Evolutionary conservation across 495 filamentous ascomycete genomes (phyloP).

Genomic region (Hypoxylon cercidicola): DNA sequence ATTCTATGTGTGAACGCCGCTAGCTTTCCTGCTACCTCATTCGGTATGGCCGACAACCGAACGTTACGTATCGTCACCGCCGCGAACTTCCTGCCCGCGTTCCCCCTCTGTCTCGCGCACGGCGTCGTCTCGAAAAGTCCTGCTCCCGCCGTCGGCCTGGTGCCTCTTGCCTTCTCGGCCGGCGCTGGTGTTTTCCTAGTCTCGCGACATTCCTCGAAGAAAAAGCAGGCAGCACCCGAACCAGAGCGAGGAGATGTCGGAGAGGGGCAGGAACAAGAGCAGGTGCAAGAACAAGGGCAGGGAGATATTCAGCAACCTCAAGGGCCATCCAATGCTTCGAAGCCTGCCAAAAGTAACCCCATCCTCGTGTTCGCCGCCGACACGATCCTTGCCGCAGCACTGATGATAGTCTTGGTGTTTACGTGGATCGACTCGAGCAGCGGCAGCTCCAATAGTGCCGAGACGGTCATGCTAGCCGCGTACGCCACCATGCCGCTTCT

Average conservation of each 20-base stretch:
- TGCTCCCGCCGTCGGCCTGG: slow-evolving; percentile 53
- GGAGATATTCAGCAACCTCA: slow-evolving; percentile 6
- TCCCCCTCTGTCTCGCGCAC: slow-evolving; percentile 56
- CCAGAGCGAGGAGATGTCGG: slow-evolving; percentile 31
- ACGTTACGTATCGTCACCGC: slow-evolving; percentile 53
- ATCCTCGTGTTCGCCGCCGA: slow-evolving; percentile 54
- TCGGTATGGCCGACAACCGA: slow-evolving; percentile 36
- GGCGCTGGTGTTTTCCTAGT: slow-evolving; percentile 43
- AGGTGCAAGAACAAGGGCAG: slow-evolving; percentile 7
- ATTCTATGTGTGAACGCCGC: slow-evolving; percentile 11
- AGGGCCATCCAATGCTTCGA: slow-evolving; percentile 12
- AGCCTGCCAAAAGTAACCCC: slow-evolving; percentile 40
- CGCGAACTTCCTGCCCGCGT: slow-evolving; percentile 63
- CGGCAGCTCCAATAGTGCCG: slow-evolving; percentile 24
- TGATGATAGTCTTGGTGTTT: slow-evolving; percentile 53
- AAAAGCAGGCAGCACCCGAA: slow-evolving; percentile 13
- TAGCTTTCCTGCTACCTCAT: slow-evolving; percentile 9
- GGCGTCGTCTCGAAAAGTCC: slow-evolving; percentile 50
- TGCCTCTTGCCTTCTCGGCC: slow-evolving; percentile 53
- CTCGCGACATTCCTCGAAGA: slow-evolving; percentile 21
- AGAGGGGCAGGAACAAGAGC: slow-evolving; percentile 18
- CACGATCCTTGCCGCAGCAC: slow-evolving; percentile 44
- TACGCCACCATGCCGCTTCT: slow-evolving; percentile 55
- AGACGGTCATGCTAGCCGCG: slow-evolving; percentile 53
- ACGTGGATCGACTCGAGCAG: slow-evolving; percentile 49